Percentiles rank a stretch among this genome's conserved stretches.
These are phyloP conservation scores for Penicillium sp. DNA, from an alignment of 2,329 filamentous ascomycete genomes.

Conservation along the genomic window DNA sequence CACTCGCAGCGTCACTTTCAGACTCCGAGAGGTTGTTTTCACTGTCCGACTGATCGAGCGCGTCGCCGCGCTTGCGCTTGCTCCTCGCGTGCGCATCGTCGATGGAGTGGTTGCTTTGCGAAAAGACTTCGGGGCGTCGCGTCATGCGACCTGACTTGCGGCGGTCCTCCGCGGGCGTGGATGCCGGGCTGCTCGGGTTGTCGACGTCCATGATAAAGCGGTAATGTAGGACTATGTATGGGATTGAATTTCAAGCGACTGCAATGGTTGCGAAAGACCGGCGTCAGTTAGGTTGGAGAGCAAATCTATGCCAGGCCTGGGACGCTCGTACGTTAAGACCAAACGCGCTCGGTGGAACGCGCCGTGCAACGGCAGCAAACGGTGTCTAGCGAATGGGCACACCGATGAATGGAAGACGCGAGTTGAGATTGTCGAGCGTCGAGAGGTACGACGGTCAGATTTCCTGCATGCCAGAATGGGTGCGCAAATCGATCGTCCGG, in stretches of 20 bases:
- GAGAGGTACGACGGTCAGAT: background rate
- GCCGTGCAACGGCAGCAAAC: conserved; percentile 22
- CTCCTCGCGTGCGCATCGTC: conserved; percentile 31
- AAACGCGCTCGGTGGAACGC: conserved; percentile 28
- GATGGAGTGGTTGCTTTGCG: conserved; percentile 36
- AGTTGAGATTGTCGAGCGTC: background rate
- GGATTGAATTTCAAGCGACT: background rate
- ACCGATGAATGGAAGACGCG: background rate
- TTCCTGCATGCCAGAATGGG: background rate
- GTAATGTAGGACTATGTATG: background rate
- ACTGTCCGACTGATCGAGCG: conserved; percentile 39
- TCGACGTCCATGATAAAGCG: conserved; percentile 24
- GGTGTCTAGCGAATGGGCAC: conserved; percentile 2
- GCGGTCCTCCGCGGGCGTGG: conserved; percentile 35
- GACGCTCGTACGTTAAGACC: conserved; percentile 12
- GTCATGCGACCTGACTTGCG: conserved; percentile 48
- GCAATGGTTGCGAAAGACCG: conserved; percentile 3
- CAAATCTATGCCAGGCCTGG: background rate
- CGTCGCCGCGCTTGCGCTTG: conserved; percentile 55
- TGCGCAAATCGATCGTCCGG: conserved; percentile 1
- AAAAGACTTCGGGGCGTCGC: conserved; percentile 46
- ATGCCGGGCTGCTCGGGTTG: conserved; percentile 14
- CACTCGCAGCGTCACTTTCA: conserved; percentile 41
- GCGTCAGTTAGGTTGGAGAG: conserved; percentile 7
- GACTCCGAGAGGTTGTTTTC: conserved; percentile 38